These are phyloP conservation scores for Fusarium coicis DNA, from an alignment of 2,329 filamentous ascomycete genomes.

Conservation along the genomic window DNA sequence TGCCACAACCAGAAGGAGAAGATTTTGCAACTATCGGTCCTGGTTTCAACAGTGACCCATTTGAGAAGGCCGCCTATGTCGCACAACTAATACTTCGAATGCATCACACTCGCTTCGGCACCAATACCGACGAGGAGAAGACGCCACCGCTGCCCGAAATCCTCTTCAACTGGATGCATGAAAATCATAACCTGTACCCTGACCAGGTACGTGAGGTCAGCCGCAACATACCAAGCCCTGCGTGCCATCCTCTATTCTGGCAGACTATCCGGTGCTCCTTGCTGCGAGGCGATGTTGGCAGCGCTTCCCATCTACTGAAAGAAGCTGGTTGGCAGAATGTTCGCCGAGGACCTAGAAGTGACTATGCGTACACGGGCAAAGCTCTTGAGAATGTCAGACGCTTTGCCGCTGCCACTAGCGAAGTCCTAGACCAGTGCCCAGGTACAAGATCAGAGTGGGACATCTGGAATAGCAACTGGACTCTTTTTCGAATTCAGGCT, in stretches of 20 bases:
- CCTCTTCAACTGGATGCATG: conserved; percentile 84
- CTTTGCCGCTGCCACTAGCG: conserved; percentile 74
- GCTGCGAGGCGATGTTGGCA: conserved; percentile 77
- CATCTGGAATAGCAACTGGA: conserved; percentile 83
- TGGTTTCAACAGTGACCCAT: conserved; percentile 67
- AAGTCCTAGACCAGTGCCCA: conserved; percentile 79
- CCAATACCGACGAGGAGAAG: conserved; percentile 52
- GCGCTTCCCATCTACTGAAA: conserved; percentile 74
- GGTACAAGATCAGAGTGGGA: conserved; percentile 81
- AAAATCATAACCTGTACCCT: conserved; percentile 77
- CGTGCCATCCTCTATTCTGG: conserved; percentile 84
- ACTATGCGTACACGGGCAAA: conserved; percentile 76
- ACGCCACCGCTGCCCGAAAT: conserved; percentile 75
- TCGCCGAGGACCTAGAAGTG: conserved; percentile 71
- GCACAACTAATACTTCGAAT: conserved; percentile 81
- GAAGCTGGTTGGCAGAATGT: conserved; percentile 84
- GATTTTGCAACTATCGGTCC: conserved; percentile 73
- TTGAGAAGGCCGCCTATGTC: conserved; percentile 83
- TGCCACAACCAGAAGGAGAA: conserved; percentile 62
- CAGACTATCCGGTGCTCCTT: conserved; percentile 80
- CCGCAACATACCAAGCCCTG: conserved; percentile 75
- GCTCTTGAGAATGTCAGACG: conserved; percentile 83
- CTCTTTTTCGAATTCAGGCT: conserved; percentile 81
- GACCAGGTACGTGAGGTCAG: conserved; percentile 74
- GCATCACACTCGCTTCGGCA: conserved; percentile 71